Base-by-base conservation (phyloP, 2,329 filamentous ascomycete genomes). In the Monilinia laxa region DNA sequence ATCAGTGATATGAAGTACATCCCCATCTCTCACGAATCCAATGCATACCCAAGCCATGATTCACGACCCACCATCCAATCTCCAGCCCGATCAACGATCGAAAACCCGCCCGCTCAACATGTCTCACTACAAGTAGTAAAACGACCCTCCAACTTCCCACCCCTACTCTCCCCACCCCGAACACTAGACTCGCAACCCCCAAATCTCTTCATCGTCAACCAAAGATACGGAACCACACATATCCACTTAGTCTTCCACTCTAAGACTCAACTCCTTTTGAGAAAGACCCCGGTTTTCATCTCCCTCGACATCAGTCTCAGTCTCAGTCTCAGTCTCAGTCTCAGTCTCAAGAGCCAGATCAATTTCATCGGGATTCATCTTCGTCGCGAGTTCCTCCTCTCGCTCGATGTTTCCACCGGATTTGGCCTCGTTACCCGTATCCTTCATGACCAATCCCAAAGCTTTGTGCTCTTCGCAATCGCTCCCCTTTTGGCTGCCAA, bases 351-450 rank as follows among this genome's bases (percentile, higher is more conserved):
- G 14, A n/a, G 11, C 23, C 1, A 62, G 51, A 42, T 64, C 51
- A 64, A 64, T 64, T 38, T 64, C 62, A 55, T 64, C 51, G 2
- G 38, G 62, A 47, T 64, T 64, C 18, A 64, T 56, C 62, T 55
- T 60, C 18, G 10, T n/a, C n/a, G 5, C 25, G 23, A 53, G 23
- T 16, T 28, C 28, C 14, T 53, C 23, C 14, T 28, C 12, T 23
- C 7, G 16, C 5, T 45, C 40, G 7, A 20, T 9, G 3, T 47
- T 45, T 10, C 31, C 40, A 0, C 3, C 16, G 11, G 10, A 23
- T 53, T 11, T 20, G 10, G 1, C 47, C 47, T 23, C 40, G 20
- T 6, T n/a, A 7, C 11, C 35, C 23, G 9, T 25, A 18, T 14
- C 28, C 25, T 10, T n/a, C 4, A 14, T 4, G 28, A 31, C 1